Base-by-base conservation (phyloP, 2,329 filamentous ascomycete species). In the Cladosporium sp. region DNA sequence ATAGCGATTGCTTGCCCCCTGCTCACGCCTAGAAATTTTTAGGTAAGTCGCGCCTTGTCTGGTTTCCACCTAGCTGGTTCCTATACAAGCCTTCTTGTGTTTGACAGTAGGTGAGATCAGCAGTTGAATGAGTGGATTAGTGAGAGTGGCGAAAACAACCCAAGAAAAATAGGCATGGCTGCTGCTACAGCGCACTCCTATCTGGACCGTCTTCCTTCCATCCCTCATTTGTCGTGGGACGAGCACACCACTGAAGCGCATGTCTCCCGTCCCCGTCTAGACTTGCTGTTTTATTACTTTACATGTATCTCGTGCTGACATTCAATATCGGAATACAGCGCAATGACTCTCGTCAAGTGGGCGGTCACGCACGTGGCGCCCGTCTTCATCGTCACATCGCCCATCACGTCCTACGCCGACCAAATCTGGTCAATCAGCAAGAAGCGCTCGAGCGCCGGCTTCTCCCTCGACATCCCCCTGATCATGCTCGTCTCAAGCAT, bases 401-500 rank as follows among this genome's bases (percentile, higher is more conserved):
- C 82, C 7, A 68, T 85, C 53, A 84, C 81, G 43, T 83, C 79
- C 58, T 85, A 85, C 70, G 76, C 80, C 54, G 82, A 85, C 66
- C 82, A 85, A 63, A 85, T 85, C 63, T 75, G 81, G 64, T 80
- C 77, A 58, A 85, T 85, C 61, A 77, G 84, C 68, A 76, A 75
- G 57, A 76, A 69, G 52, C 75, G 78, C 58, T 80, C 73, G 51
- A 84, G 80, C 3, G 78, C 77, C 29, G 82, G 82, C 27, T 85
- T 85, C 68, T 84, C 81, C 13, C 70, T 85, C 58, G 82, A 85
- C 61, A 84, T 85, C 32, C 82, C 82, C 13, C 67, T 85, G 59
- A 85, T 85, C 57, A 85, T 85, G 82, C 78, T 85, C 15, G 72
- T 82, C 51, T 77, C 82, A 29, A 83, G 80, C 32, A 82, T 84